Evolutionary conservation across 164 flowering plant genomes (phyloP), one percentile per base, ranked within the genome.

Genomic region (Magnolia changhungtana): DNA sequence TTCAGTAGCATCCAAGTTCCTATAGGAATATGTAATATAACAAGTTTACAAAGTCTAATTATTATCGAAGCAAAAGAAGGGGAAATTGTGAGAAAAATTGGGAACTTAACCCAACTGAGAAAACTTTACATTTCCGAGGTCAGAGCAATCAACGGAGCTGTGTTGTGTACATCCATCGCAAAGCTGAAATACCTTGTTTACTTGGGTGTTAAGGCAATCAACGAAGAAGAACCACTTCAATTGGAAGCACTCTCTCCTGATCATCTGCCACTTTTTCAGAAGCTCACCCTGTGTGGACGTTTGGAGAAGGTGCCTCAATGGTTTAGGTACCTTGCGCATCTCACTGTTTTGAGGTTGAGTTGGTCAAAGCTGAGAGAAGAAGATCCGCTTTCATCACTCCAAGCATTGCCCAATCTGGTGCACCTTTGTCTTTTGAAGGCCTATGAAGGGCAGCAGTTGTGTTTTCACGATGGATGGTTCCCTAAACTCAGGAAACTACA

Each of bases 91-190:
- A 75, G 72, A 72, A 72, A 75, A 31, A 50, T 87, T 23, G 74
- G 81, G 58, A 82, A 74, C 50, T 61, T 88, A 75, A 82, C 68
- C 4, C 78, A 87, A 23, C 85, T 88, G 10, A 75, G 76, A 68
- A 81, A 82, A 61, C 67, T 88, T 74, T 87, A 73, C 29, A 77
- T 87, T 1, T 71, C 80, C 59, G 68, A 76, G 11, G 31, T 88
- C 49, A 74, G 50, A 76, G 67, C 52, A 4, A 68, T 24, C 6
- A 75, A 78, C 31, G 84, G 83, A 64, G 27, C 72, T 27, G 50
- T 49, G 5, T 69, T 86, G 20, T 86, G 88, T 63, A 8, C 52
- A 55, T 82, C 87, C 19, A 74, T 86, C 20, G 45, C 81, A 21
- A 82, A 61, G 75, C 77, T 87, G 86, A 77, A 13, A 29, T 27